Base-by-base conservation (phyloP, 352 stramenopile species). In the Phytophthora cactorum region DNA sequence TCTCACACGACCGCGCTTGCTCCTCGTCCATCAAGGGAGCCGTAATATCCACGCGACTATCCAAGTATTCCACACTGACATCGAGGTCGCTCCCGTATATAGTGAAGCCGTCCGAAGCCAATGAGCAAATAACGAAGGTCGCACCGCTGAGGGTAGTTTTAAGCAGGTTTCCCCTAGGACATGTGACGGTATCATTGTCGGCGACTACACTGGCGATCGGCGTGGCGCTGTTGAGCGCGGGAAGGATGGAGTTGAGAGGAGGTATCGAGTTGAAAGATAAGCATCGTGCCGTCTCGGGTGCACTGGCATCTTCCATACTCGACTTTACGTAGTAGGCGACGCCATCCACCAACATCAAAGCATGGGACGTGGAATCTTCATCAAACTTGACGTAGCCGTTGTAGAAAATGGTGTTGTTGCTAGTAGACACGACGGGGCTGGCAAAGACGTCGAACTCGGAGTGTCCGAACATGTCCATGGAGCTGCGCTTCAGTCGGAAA, bases 381-480 rank as follows among this genome's bases (percentile, higher is more conserved):
- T 63, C 52, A 46, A 74, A 68, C 1, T 52, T 46, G 22, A 68
- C 52, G 49, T 68, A 70, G 11, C 58, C 68, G 59, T 79, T 53
- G 54, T 75, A 83, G 34, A 74, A 38, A n/a, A 84, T 63, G n/a
- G 44, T 22, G 56, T 11, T 54, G 41, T 61, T 61, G 59, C 67
- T 52, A 2, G 44, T 32, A 1, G 57, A 62, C 46, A 75, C 59
- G 27, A 78, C 59, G 4, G 66, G 76, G 43, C 72, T 78, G 25
- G 67, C 75, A 28, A 80, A 72, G 6, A 80, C 59, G 45, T 80
- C 63, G 43, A 78, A 73, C 50, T 77, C 27, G 53, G 71, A 68
- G 17, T 67, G 50, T 5, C 68, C 71, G 39, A 64, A 66, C 27
- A 78, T 60, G 29, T 56, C 46, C 75, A 82, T 79, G 27, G 67